phyloP scores from a whole-genome alignment of 2,329 filamentous ascomycete species.

The Fusarium cicatricum region DNA sequence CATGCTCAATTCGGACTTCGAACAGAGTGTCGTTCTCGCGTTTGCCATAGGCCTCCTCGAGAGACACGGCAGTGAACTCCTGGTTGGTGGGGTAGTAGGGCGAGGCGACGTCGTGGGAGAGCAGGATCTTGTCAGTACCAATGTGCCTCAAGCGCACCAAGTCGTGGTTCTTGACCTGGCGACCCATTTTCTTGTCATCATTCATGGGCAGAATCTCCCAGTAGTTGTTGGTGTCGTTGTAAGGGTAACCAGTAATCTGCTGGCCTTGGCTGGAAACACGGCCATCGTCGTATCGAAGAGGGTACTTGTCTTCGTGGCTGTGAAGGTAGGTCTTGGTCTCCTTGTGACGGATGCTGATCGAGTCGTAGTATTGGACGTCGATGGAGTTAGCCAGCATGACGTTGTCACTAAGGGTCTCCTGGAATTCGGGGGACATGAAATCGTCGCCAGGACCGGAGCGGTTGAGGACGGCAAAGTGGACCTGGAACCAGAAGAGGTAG shows the following conservation, averaged over 20 bases:
- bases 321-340: conserved; percentile 97
- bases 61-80: conserved; percentile 87
- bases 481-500: conserved; percentile 99
- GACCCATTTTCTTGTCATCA: conserved; percentile 65
- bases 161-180: conserved; percentile 82
- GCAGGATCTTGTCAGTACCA: conserved; percentile 82
- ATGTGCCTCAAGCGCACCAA: conserved; percentile 86
- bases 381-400: conserved; percentile 87
- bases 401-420: conserved; percentile 96
- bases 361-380: conserved; percentile 89
- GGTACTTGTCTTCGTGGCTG: conserved; percentile 89
- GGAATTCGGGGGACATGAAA: conserved; percentile 98
- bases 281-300: conserved; percentile 94
- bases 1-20: conserved; percentile 88
- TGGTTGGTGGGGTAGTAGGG: conserved; percentile 98
- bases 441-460: conserved; percentile 95
- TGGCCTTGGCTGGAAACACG: conserved; percentile 97
- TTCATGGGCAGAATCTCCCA: conserved; percentile 88
- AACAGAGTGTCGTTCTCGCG: conserved; percentile 92
- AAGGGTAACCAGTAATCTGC: conserved; percentile 97
- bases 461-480: conserved; percentile 90
- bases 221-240: conserved; percentile 98
- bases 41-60: conserved; percentile 75
- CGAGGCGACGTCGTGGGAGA: conserved; percentile 97
- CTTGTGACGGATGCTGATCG: conserved; percentile 90